A percentile compares a stretch with the other conserved stretches of the same genome.
phyloP scores from a whole-genome alignment of 2,329 filamentous ascomycete genomes.

The Colletotrichum sp. region DNA sequence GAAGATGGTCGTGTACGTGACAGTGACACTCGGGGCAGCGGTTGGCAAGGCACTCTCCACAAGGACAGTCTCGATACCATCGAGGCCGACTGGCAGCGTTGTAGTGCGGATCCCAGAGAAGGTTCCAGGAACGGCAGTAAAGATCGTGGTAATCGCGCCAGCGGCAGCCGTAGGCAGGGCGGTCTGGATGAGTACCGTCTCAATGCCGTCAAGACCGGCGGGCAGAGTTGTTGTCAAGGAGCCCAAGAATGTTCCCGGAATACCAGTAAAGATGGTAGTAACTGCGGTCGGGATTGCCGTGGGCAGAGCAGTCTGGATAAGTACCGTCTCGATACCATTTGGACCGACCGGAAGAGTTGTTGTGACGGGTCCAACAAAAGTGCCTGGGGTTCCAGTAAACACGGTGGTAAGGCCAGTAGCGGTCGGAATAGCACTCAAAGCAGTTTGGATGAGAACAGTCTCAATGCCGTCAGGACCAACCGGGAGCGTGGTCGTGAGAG shows the following conservation, averaged over 20 bases:
- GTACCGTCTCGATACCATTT: neutral
- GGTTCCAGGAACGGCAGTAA: neutral
- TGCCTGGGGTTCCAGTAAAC: neutral
- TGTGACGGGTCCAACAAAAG: neutral
- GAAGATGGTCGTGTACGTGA: neutral
- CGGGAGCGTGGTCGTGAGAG: neutral
- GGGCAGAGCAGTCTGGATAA: neutral
- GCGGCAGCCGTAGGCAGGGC: neutral
- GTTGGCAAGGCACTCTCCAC: neutral
- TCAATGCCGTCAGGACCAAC: neutral
- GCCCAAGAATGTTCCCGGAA: neutral
- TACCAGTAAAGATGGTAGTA: neutral
- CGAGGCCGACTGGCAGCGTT: neutral
- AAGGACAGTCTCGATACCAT: neutral
- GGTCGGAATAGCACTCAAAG: neutral
- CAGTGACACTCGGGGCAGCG: neutral
- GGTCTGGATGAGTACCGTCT: neutral
- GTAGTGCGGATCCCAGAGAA: neutral
- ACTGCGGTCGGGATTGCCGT: neutral
- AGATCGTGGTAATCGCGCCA: neutral
- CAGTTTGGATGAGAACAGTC: slow-evolving; percentile 1
- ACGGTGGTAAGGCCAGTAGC: neutral
- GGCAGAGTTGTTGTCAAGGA: neutral
- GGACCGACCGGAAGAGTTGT: neutral
- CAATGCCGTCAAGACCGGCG: neutral